These are phyloP conservation scores for Pythium brachiatum DNA, from an alignment of 352 stramenopile genomes.

Conservation along the genomic window DNA sequence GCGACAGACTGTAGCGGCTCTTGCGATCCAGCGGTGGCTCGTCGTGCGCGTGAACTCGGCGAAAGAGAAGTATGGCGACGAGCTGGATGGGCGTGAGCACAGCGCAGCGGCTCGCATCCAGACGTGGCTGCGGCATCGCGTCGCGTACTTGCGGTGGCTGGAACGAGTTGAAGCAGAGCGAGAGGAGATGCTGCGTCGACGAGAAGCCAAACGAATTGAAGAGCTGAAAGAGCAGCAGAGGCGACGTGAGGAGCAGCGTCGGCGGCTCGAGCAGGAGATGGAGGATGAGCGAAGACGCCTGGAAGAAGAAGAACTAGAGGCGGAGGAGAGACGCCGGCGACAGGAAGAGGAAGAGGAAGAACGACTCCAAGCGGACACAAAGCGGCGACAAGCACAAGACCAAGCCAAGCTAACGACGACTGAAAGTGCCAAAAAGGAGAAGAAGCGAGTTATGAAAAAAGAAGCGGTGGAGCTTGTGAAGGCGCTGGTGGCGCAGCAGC, in stretches of 20 bases:
- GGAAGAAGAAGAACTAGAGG: not conserved
- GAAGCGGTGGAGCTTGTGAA: conserved; percentile 29
- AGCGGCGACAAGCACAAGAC: not conserved
- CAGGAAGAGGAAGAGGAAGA: conserved; percentile 6
- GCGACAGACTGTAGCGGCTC: conserved; percentile 10
- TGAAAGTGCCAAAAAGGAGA: conserved; percentile 14
- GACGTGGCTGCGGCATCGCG: conserved; percentile 12
- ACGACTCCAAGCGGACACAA: not conserved
- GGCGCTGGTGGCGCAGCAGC: conserved; percentile 22
- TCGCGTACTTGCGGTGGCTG: conserved; percentile 21
- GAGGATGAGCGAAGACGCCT: conserved; percentile 5
- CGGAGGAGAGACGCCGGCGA: not conserved
- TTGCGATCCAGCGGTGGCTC: conserved; percentile 45
- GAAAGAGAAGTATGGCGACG: not conserved
- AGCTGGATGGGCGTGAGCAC: not conserved
- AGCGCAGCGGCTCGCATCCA: conserved; percentile 15
- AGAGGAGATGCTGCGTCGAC: conserved; percentile 5
- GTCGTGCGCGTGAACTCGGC: conserved; percentile 27
- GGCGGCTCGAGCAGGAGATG: not conserved
- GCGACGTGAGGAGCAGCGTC: not conserved
- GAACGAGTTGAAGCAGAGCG: conserved; percentile 17
- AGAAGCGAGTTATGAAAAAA: conserved; percentile 30
- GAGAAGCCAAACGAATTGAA: conserved; percentile 2
- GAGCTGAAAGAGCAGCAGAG: not conserved
- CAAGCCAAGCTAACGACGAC: not conserved